Percentiles rank a stretch among this genome's conserved stretches.
Evolutionary conservation across 2,329 filamentous ascomycete species (phyloP).

Genomic region (Phoma sp.): DNA sequence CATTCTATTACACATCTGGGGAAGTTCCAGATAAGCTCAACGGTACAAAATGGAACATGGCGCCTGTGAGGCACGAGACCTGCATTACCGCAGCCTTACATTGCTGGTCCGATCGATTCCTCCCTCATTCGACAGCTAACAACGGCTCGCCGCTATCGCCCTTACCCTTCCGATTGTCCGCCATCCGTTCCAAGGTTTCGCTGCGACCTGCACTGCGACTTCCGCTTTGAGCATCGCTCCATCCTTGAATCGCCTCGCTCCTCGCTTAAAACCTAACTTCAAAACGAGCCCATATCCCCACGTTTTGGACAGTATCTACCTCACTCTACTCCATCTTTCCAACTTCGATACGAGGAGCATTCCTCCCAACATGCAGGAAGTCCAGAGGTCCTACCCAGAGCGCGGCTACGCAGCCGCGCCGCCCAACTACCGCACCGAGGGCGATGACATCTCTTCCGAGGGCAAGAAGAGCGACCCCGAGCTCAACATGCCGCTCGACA

Average conservation of each 20-base stretch:
- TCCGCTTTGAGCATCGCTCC: slow-evolving; percentile 19
- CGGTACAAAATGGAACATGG: slow-evolving; percentile 10
- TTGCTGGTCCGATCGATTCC: background rate
- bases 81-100: background rate
- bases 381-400: slow-evolving; percentile 17
- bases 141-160: slow-evolving; percentile 5
- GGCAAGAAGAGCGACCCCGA: slow-evolving; percentile 46
- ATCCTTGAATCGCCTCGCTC: slow-evolving; percentile 15
- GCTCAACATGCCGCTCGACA: slow-evolving; percentile 38
- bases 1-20: slow-evolving; percentile 25
- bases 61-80: background rate
- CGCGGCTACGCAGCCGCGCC: slow-evolving; percentile 20
- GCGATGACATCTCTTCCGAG: slow-evolving; percentile 33
- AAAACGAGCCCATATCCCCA: slow-evolving; percentile 23
- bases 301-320: background rate
- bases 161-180: slow-evolving; percentile 4
- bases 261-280: slow-evolving; percentile 15
- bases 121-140: background rate
- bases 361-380: slow-evolving; percentile 30
- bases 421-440: slow-evolving; percentile 26
- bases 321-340: slow-evolving; percentile 1
- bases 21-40: slow-evolving; percentile 16
- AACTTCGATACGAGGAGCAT: background rate
- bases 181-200: slow-evolving; percentile 18
- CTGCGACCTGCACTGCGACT: slow-evolving; percentile 32